These are phyloP conservation scores for Neurospora sp. DNA, from an alignment of 495 filamentous ascomycete genomes.

Conservation along the genomic window DNA sequence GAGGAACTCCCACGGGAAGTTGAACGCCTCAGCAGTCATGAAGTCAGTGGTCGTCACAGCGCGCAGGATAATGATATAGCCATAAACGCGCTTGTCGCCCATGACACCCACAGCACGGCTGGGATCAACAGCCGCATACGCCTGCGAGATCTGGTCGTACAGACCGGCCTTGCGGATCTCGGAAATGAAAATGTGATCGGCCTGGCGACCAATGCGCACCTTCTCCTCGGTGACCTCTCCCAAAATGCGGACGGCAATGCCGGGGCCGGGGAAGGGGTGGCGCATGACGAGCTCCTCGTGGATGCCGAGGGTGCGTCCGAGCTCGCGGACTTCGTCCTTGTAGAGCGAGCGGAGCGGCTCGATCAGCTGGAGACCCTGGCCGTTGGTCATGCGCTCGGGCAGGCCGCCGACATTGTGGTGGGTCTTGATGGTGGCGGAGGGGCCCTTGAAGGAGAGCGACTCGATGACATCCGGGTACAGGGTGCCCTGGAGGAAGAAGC, in stretches of 20 bases:
- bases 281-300: constrained; percentile 68
- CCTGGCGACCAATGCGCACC: constrained; percentile 70
- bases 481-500: constrained; percentile 18
- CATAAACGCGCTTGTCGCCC: constrained; percentile 41
- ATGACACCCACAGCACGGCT: constrained; percentile 63
- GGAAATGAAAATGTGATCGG: constrained; percentile 81
- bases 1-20: constrained; percentile 59
- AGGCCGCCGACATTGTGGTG: constrained; percentile 80
- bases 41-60: constrained; percentile 70
- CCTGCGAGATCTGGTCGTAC: constrained; percentile 54
- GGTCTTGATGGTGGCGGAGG: constrained; percentile 69
- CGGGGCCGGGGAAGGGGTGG: constrained; percentile 78
- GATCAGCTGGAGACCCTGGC: constrained; percentile 23
- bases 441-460: constrained; percentile 71
- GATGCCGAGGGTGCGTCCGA: constrained; percentile 70
- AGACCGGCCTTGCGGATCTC: constrained; percentile 77
- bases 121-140: constrained; percentile 70
- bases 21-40: constrained; percentile 62
- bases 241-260: constrained; percentile 80
- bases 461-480: constrained; percentile 62
- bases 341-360: constrained; percentile 75
- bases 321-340: constrained; percentile 74
- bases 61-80: constrained; percentile 41
- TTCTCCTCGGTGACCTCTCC: constrained; percentile 77
- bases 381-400: constrained; percentile 29